Evolutionary conservation across 2,329 filamentous ascomycete genomes (phyloP).

Genomic region (Pyricularia sp.): DNA sequence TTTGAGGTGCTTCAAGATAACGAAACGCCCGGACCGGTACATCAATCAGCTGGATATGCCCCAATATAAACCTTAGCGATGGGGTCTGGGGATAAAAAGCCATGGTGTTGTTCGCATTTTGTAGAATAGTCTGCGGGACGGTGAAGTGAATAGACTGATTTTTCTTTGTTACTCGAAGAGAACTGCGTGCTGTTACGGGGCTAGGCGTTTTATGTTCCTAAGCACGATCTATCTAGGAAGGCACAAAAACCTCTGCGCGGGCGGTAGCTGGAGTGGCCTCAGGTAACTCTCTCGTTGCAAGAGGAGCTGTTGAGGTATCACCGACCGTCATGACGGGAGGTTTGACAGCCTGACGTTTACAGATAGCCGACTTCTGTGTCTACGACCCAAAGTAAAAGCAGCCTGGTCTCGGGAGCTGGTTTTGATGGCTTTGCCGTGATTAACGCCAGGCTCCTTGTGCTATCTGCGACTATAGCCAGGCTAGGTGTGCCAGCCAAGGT

Average conservation of each 20-base stretch:
- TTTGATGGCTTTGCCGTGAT: not conserved
- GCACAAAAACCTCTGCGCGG: not conserved
- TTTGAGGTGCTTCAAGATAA: not conserved
- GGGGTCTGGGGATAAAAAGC: not conserved
- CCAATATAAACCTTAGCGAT: not conserved
- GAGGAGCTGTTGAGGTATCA: not conserved
- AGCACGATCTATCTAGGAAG: not conserved
- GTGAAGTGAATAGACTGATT: slow-evolving; percentile 6
- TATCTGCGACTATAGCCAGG: not conserved
- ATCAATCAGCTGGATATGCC: not conserved
- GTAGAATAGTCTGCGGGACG: slow-evolving; percentile 6
- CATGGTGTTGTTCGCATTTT: slow-evolving; percentile 1
- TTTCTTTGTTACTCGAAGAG: not conserved
- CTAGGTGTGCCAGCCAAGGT: not conserved
- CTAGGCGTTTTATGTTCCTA: not conserved
- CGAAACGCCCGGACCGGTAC: not conserved
- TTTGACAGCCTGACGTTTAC: not conserved
- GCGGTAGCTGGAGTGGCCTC: not conserved
- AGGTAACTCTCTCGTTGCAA: not conserved
- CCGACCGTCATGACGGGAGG: not conserved
- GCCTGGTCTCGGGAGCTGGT: not conserved
- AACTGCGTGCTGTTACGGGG: not conserved
- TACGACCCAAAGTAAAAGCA: not conserved
- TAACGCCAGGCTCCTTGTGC: not conserved
- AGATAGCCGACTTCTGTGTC: not conserved